Evolutionary conservation across 78 protist genomes (phyloP), one percentile per base, ranked within the genome.

Genomic region (Dictyostelium citrinum): DNA sequence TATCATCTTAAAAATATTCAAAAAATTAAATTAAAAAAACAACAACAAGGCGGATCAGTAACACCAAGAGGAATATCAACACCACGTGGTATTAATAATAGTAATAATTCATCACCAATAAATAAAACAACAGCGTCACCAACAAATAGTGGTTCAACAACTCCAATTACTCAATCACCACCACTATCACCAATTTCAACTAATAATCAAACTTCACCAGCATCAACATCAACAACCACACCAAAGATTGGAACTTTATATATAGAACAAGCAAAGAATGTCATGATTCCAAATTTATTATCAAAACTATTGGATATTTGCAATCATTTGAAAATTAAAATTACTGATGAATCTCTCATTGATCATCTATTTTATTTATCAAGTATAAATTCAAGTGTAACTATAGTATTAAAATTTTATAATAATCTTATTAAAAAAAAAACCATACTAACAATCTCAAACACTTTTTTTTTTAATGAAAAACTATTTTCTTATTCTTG

Each of bases 1-100:
- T 88, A 72, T 58, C 93, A 88, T 31, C 37, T 88, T 27, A 78
- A 78, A 79, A 88, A 88, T 49, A 49, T 78, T 43, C 93, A 88
- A 39, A 76, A 83, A 46, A 78, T 88, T 12, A 46, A 71, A 31
- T n/a, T 49, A 12, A 83, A 83, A 31, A 68, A 74, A 80, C 27
- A 24, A 76, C 55, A 67, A 17, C 43, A 33, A 64, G 37, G 72
- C 37, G 72, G 72, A 16, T 4, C 46, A 6, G 11, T 31, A 16
- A 70, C 77, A 70, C 77, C 77, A 70, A 70, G 77, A 77, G 82
- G 64, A 9, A 16, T 14, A 10, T 17, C 27, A 17, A 70, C 77
- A 70, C 77, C 77, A 33, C 35, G 77, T 45, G 68, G 64, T 2
- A 10, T 0, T 29, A 7, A 5, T 7, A 46, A 27, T 77, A 75